These are phyloP conservation scores for Ceratobasidium sp. DNA, from an alignment of 1,284 basidiomycete genomes.

Conservation along the genomic window DNA sequence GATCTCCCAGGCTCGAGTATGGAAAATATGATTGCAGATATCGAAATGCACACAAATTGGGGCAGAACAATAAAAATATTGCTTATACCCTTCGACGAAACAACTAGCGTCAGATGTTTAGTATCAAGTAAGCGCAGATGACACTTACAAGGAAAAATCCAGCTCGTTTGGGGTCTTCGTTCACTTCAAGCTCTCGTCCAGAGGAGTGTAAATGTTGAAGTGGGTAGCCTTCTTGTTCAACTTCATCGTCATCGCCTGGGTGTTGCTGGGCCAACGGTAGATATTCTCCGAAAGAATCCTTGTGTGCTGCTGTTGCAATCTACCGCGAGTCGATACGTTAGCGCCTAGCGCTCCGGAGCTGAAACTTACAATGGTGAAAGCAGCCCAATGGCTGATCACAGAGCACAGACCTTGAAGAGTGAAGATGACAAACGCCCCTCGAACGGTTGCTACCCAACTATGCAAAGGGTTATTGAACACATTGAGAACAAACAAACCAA, in stretches of 20 bases:
- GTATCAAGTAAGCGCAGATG: constrained; percentile 33
- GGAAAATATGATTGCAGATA: constrained; percentile 62
- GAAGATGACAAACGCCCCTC: constrained; percentile 58
- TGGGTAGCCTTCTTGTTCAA: constrained; percentile 21
- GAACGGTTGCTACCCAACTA: constrained; percentile 54
- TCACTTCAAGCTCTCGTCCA: no score
- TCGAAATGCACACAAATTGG: constrained; percentile 61
- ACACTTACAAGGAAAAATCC: constrained; percentile 82
- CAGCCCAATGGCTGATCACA: constrained; percentile 59
- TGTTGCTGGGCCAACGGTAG: not conserved
- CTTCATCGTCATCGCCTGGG: not conserved
- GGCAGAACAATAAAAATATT: constrained; percentile 86
- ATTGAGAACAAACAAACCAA: not conserved
- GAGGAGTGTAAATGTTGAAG: no score
- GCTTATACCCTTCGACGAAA: constrained; percentile 76
- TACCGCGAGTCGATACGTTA: not conserved
- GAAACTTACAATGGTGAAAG: constrained; percentile 55
- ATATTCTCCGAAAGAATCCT: not conserved
- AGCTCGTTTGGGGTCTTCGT: constrained; percentile 59
- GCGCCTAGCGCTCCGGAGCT: not conserved
- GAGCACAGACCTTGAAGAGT: constrained; percentile 60
- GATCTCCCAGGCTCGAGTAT: constrained; percentile 68
- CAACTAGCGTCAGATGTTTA: constrained; percentile 19
- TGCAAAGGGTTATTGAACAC: not conserved
- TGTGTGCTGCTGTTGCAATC: constrained; percentile 32